Evolutionary conservation across 768 basidiomycete species (phyloP).

Genomic region (Butyriboletus loyo): DNA sequence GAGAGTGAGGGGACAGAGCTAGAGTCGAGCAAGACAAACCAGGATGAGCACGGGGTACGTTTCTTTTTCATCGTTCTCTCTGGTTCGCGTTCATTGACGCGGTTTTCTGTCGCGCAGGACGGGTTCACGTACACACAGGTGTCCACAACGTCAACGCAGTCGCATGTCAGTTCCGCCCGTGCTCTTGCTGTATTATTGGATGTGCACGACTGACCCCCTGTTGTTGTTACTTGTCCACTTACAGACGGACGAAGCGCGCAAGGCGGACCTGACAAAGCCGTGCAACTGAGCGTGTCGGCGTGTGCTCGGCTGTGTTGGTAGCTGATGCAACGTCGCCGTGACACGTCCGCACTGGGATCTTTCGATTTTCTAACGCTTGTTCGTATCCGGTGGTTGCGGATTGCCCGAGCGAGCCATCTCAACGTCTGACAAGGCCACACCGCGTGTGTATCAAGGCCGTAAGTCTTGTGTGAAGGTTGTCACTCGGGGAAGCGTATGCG

Average conservation of each 20-base stretch:
- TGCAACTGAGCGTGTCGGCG: not conserved
- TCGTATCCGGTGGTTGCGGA: too few species aligned
- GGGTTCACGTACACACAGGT: conserved; percentile 16
- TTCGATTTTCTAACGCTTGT: not conserved
- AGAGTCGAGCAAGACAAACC: conserved; percentile 17
- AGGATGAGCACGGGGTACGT: conserved; percentile 13
- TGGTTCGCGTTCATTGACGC: not conserved
- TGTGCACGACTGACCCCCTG: not conserved
- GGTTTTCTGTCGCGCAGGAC: conserved; percentile 1
- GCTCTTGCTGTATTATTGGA: not conserved
- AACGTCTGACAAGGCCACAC: not conserved
- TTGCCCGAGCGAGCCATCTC: too few species aligned
- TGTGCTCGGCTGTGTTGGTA: not conserved
- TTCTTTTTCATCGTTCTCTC: too few species aligned
- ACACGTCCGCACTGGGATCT: not conserved
- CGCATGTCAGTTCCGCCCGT: conserved; percentile 11
- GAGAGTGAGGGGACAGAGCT: conserved; percentile 6
- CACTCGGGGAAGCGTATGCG: too few species aligned
- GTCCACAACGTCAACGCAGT: conserved; percentile 16
- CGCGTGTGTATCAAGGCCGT: not conserved
- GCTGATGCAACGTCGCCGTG: not conserved
- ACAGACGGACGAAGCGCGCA: conserved; percentile 3
- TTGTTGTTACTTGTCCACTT: not conserved
- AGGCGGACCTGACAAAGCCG: conserved; percentile 1
- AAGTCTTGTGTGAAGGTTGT: too few species aligned